Evolutionary conservation across 202 grass and related monocot genomes (phyloP).

Genomic region (Setaria viridis): DNA sequence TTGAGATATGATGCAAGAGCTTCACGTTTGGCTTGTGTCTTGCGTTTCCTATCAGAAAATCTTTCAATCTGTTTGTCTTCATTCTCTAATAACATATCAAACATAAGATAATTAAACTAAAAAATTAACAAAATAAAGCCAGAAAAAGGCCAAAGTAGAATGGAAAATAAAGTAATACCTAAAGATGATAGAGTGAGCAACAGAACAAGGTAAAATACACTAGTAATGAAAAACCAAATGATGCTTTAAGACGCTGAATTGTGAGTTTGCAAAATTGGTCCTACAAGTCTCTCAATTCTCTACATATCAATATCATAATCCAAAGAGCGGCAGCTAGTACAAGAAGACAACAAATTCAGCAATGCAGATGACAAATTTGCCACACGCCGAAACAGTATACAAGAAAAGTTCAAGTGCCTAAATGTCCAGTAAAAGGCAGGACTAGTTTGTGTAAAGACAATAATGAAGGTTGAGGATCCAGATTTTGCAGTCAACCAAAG

Average conservation of each 20-base stretch:
- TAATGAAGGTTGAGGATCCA: not conserved
- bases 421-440: not conserved
- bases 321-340: not conserved
- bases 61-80: slow-evolving; percentile 59
- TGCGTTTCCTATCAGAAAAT: slow-evolving; percentile 65
- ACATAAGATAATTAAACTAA: slow-evolving; percentile 29
- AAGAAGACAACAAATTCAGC: not conserved
- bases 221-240: slow-evolving; percentile 6
- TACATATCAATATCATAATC: not conserved
- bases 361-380: not conserved
- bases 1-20: slow-evolving; percentile 73
- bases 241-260: not conserved
- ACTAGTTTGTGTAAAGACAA: not conserved
- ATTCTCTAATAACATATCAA: slow-evolving; percentile 53
- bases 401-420: not conserved
- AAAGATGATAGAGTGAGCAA: not conserved
- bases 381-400: not conserved
- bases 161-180: not conserved
- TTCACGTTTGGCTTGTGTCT: slow-evolving; percentile 66
- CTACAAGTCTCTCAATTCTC: not conserved
- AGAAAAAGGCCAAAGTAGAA: not conserved
- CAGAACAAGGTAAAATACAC: not conserved
- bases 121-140: not conserved
- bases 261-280: not conserved
- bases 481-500: not conserved